These are phyloP conservation scores for Mycena rosella DNA, from an alignment of 768 basidiomycete genomes.

Conservation along the genomic window DNA sequence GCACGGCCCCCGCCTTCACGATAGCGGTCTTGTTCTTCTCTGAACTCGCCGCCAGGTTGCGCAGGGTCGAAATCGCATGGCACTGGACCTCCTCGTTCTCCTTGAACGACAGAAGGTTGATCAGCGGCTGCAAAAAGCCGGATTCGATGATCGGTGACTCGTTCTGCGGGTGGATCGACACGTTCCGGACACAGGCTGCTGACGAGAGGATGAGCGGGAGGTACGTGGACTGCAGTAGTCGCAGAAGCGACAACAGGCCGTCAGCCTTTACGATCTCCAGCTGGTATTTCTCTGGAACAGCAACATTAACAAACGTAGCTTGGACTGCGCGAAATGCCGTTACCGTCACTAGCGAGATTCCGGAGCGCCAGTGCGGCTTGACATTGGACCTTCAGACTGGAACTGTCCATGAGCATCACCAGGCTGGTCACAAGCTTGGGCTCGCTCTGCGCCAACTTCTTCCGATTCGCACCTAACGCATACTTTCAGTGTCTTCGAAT, in stretches of 20 bases:
- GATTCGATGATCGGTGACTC: conserved; percentile 99
- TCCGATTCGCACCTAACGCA: conserved; percentile 82
- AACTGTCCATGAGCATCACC: conserved; percentile 96
- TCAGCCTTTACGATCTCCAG: conserved; percentile 98
- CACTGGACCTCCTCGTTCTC: conserved; percentile 99
- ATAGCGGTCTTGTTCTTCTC: conserved; percentile 99
- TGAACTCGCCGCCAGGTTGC: conserved; percentile 95
- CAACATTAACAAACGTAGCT: conserved; percentile 11
- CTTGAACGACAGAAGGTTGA: conserved; percentile 96
- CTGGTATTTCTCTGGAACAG: conserved; percentile 91
- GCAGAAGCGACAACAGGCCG: conserved; percentile 91
- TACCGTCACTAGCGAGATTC: conserved; percentile 96
- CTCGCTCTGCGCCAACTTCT: conserved; percentile 94
- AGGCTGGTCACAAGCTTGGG: conserved; percentile 95
- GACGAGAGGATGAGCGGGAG: conserved; percentile 98
- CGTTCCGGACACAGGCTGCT: conserved; percentile 98
- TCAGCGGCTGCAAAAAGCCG: conserved; percentile 95
- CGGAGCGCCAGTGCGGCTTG: conserved; percentile 96
- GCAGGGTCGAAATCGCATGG: conserved; percentile 96
- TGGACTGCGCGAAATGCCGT: neutral
- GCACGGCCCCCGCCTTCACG: conserved; percentile 96
- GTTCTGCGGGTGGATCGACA: conserved; percentile 98
- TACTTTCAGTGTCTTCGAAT: conserved; percentile 14
- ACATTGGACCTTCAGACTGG: conserved; percentile 98
- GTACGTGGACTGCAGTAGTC: conserved; percentile 95